phyloP scores from a whole-genome alignment of 2,329 filamentous ascomycete species.

The Fusarium pseudocircinatum region DNA sequence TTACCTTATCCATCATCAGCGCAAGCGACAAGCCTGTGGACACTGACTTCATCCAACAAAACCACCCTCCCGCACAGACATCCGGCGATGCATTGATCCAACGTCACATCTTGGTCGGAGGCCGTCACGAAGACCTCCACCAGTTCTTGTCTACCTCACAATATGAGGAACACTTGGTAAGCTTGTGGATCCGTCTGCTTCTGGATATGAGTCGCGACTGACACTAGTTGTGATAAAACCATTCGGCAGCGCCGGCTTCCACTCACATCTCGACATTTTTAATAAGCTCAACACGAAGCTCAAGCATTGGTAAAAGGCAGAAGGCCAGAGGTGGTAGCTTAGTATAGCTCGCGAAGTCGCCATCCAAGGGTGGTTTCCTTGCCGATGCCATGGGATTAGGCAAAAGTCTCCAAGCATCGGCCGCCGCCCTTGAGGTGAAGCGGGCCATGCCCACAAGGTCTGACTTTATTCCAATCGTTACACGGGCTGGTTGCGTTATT shows the following conservation, averaged over 20 bases:
- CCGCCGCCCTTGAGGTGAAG: background rate
- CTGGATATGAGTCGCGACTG: background rate
- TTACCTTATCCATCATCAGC: background rate
- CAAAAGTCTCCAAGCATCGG: background rate
- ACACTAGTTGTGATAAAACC: too few relatives aligned
- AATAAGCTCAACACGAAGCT: background rate
- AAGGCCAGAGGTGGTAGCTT: background rate
- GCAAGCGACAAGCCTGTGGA: too few relatives aligned
- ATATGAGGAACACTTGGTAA: background rate
- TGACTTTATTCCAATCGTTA: background rate
- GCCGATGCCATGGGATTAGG: background rate
- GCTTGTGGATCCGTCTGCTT: background rate
- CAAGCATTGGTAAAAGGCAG: background rate
- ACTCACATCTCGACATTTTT: background rate
- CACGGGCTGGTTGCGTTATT: background rate
- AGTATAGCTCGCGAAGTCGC: background rate
- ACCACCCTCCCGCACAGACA: background rate
- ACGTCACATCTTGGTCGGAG: background rate
- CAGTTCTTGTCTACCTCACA: background rate
- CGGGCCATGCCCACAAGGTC: background rate
- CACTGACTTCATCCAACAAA: background rate
- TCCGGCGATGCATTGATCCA: background rate
- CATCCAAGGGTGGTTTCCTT: background rate
- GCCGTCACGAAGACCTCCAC: background rate
- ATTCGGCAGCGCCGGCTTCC: background rate